Percentiles rank a stretch among this genome's conserved stretches.
Conservation (phyloP, 1,139 yeast species). For the Suhomyces kunorum region DNA sequence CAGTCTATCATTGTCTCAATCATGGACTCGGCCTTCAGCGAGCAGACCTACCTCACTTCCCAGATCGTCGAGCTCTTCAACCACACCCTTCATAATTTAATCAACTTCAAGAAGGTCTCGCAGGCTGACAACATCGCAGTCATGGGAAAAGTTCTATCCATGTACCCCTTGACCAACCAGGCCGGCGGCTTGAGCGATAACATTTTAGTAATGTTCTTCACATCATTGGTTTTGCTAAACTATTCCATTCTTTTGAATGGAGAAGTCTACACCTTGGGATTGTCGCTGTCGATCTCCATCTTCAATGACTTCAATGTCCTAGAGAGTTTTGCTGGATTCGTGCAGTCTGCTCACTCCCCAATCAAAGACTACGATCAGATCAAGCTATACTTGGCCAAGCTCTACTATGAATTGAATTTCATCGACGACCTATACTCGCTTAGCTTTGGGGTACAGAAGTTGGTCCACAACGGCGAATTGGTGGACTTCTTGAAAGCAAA, state of each 20-base stretch:
- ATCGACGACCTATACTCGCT: slow-evolving; percentile 59
- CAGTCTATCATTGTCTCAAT: slow-evolving; percentile 33
- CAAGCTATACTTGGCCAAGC: slow-evolving; percentile 47
- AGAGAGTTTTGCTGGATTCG: slow-evolving; percentile 35
- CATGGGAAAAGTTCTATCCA: slow-evolving; percentile 42
- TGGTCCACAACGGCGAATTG: slow-evolving; percentile 20
- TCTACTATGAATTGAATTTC: slow-evolving; percentile 49
- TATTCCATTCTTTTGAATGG: slow-evolving; percentile 61
- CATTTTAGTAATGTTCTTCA: slow-evolving; percentile 41
- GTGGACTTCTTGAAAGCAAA: slow-evolving; percentile 21
- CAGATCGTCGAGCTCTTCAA: slow-evolving; percentile 52
- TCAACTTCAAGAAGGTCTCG: slow-evolving; percentile 35
- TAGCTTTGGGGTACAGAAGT: slow-evolving; percentile 57
- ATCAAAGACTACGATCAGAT: slow-evolving; percentile 35
- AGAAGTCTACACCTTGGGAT: slow-evolving; percentile 55
- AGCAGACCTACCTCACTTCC: slow-evolving; percentile 7
- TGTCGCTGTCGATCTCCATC: slow-evolving; percentile 54
- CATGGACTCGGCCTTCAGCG: slow-evolving; percentile 13
- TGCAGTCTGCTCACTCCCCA: slow-evolving; percentile 11
- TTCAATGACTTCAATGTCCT: slow-evolving; percentile 60
- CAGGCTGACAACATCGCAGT: slow-evolving; percentile 36
- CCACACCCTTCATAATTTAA: slow-evolving; percentile 49
- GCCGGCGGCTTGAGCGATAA: slow-evolving; percentile 29
- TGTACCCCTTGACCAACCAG: slow-evolving; percentile 43
- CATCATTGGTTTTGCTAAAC: slow-evolving; percentile 53